Percentiles rank a stretch among this genome's conserved stretches.
These are phyloP conservation scores for Filosporella fistucella DNA, from an alignment of 495 filamentous ascomycete species.

Conservation along the genomic window DNA sequence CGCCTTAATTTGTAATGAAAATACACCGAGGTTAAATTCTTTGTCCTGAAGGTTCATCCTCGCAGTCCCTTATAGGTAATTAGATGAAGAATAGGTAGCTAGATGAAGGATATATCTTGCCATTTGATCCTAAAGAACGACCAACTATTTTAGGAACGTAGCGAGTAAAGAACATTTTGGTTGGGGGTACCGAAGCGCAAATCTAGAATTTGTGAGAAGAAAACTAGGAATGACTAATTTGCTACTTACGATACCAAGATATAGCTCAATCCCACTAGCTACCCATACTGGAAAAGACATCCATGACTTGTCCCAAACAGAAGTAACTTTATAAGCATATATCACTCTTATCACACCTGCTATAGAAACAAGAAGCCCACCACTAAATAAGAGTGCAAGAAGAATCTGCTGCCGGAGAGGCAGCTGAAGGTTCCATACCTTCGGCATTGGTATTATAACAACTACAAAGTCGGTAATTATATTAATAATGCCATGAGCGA, in stretches of 20 bases:
- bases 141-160: conserved; percentile 36
- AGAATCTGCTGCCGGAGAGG: conserved; percentile 49
- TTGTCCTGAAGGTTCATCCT: no score
- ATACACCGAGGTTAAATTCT: no score
- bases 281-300: conserved; percentile 46
- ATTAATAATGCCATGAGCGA: conserved; percentile 54
- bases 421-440: conserved; percentile 51
- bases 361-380: conserved; percentile 52
- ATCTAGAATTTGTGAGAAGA: no score
- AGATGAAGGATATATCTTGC: no score
- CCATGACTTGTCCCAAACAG: conserved; percentile 48
- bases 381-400: conserved; percentile 51
- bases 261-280: conserved; percentile 49
- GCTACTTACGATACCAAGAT: conserved; percentile 53
- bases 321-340: conserved; percentile 23
- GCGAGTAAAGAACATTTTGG: conserved; percentile 42
- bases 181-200: conserved; percentile 50
- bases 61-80: no score
- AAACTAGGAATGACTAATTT: background rate
- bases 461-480: conserved; percentile 37
- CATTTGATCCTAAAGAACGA: no score
- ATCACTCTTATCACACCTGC: conserved; percentile 48
- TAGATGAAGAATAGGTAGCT: no score
- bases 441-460: conserved; percentile 54
- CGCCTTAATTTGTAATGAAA: no score